These are phyloP conservation scores for Sporothrix globosa DNA, from an alignment of 2,329 filamentous ascomycete genomes.

Conservation along the genomic window DNA sequence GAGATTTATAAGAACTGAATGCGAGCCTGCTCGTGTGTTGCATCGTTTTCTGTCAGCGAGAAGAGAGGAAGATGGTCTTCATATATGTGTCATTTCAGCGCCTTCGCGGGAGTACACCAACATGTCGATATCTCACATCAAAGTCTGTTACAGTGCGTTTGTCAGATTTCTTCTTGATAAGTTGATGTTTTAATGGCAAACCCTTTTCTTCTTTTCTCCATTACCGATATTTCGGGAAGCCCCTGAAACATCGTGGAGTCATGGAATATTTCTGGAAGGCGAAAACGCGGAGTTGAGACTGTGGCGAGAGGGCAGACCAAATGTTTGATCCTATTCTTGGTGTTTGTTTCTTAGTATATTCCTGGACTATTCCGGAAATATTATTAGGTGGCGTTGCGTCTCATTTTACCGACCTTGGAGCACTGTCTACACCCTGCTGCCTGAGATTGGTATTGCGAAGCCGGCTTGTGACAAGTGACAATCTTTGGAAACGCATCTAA, in stretches of 20 bases:
- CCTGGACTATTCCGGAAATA: background rate
- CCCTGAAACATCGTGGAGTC: conserved; percentile 17
- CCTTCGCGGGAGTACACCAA: background rate
- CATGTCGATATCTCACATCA: background rate
- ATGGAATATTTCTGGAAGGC: conserved; percentile 25
- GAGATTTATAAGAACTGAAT: conserved; percentile 1
- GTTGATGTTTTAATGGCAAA: background rate
- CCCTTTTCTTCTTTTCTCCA: no score
- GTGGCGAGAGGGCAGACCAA: no score
- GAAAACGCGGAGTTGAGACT: background rate
- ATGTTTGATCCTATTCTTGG: background rate
- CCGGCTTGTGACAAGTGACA: conserved; percentile 13
- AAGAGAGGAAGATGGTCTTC: background rate
- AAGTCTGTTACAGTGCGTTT: background rate
- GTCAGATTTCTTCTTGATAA: background rate
- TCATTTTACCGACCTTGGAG: conserved; percentile 7
- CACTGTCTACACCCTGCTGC: background rate
- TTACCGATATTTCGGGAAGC: background rate
- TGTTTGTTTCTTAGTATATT: background rate
- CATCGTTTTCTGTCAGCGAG: no score
- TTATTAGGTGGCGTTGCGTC: background rate
- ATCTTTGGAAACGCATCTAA: background rate
- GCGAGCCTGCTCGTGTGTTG: conserved; percentile 1
- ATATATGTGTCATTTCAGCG: background rate
- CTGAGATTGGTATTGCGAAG: conserved; percentile 9